Evolutionary conservation across 192 early-diverging fungal species (phyloP).

Genomic region (Backusella parvicylindrica): DNA sequence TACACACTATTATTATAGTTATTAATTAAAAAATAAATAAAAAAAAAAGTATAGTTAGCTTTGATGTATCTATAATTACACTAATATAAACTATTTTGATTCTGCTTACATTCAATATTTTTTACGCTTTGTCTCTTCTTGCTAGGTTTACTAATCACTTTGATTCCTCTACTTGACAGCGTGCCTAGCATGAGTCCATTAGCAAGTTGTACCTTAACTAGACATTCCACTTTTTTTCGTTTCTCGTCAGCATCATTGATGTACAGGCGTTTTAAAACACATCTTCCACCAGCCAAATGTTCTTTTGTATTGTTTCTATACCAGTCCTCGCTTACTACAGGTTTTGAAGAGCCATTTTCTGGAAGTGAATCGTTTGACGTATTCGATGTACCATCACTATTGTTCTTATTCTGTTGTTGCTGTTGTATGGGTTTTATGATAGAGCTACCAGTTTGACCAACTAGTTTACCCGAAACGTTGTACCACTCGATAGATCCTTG

Average conservation of each 20-base stretch:
- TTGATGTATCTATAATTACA: background rate
- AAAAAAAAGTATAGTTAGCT: background rate
- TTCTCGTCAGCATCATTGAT: conserved; percentile 84
- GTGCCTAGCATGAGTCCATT: conserved; percentile 58
- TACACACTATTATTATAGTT: conserved; percentile 51
- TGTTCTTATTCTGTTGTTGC: background rate
- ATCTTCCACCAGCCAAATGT: conserved; percentile 26
- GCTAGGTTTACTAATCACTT: conserved; percentile 90
- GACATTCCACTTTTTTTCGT: conserved; percentile 70
- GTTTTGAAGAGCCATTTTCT: background rate
- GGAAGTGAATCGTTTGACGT: background rate
- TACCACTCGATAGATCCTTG: conserved; percentile 49
- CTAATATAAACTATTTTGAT: background rate
- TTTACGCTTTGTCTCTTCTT: conserved; percentile 85
- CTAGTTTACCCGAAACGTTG: conserved; percentile 38
- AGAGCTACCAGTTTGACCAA: conserved; percentile 36
- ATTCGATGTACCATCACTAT: background rate
- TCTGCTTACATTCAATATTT: conserved; percentile 54
- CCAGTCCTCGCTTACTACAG: conserved; percentile 2
- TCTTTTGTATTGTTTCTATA: conserved; percentile 7
- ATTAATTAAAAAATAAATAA: conserved; percentile 1
- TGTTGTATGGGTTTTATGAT: background rate
- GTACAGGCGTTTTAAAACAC: conserved; percentile 77
- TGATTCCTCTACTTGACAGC: conserved; percentile 77
- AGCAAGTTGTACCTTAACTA: conserved; percentile 67